Base-by-base conservation (phyloP, 2,329 filamentous ascomycete species). In the Clarireedia homoeocarpa region DNA sequence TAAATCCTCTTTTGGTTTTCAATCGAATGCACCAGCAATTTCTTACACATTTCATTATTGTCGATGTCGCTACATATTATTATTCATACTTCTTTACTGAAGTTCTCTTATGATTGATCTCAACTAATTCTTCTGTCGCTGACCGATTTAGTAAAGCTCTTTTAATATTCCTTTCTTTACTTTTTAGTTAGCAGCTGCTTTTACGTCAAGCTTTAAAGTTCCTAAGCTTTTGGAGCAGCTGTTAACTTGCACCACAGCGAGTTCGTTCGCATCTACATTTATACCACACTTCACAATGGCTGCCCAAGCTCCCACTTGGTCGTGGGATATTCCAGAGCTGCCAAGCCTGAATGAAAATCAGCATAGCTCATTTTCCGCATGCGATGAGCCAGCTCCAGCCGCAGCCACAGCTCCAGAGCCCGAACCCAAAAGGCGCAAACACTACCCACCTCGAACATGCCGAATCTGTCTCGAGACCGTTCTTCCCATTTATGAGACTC, bases 401-500 rank as follows among this genome's bases (percentile, higher is more conserved):
- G 5, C 52, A 34, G 14, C 4, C 6, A 46, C 38, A 27, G 52
- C 27, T 6, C 26, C 52, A 40, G 44, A 49, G n/a, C 45, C 46
- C 48, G 58, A 61, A 56, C 70, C 68, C 59, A 60, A 40, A 64
- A 61, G 26, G 66, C 66, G 70, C 55, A 74, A 66, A 50, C 80
- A 82, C 59, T 92, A 89, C 70, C 80, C 82, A 39, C 79, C 87
- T 26, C 80, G 90, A 62, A 87, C 83, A 59, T 97, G 92, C 72
- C 86, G 92, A 57, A 96, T 97, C 61, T 97, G 92, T 69, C 77
- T 96, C 42, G 92, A 96, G 47, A 75, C 74, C 46, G 67, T 88
- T 24, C 72, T 75, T 57, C 81, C 85, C 34, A 83, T 81, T n/a
- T 80, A 80, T 60, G 74, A 81, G 60, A 71, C 75, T 42, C 73